Evolutionary conservation across 805 yeast genomes (phyloP), one percentile per base, ranked within the genome.

Genomic region (Wickerhamiella shivajii): DNA sequence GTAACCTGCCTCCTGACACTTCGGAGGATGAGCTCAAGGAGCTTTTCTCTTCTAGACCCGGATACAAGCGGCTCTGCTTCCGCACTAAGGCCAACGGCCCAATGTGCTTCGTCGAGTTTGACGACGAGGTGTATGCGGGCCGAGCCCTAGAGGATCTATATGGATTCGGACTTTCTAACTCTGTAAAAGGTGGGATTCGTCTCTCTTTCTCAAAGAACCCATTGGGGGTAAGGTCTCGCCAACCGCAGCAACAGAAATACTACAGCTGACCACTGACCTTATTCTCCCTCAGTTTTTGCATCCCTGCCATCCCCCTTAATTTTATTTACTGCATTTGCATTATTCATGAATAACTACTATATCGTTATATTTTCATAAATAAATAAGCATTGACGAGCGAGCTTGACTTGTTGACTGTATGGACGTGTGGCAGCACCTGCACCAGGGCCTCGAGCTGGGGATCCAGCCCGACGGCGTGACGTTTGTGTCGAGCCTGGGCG

Each of bases 71-170:
- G 35, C 66, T 90, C 33, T 79, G 93, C 13, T 90, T 90, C 63
- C 69, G 95, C 46, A 85, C 92, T 12, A 83, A 84, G 56, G 66
- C 65, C 32, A 67, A 65, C 44, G 97, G 98, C 4, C 98, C 98
- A 36, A 90, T 90, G 97, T 90, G 98, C 57, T 90, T 90, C 64
- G 98, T 90, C 35, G 98, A 90, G 61, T 90, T 90, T 60, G 98
- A 90, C 47, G 96, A 87, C 54, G 93, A 90, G 33, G 75, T 78
- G 3, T 77, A 71, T 56, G 98, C 98, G 1, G 83, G 97, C 2
- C 67, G 81, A 47, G 96, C 97, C 0, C 63, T 90, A 39, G 93
- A 93, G 20, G 95, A 85, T 57, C 62, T 90, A 31, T 90, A 90
- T 52, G 98, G 98, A 11, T 67, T 90, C 42, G 83, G 90, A 8